Base-by-base conservation (phyloP, 371 early-diverging fungal genomes). In the Nematocida sp. region DNA sequence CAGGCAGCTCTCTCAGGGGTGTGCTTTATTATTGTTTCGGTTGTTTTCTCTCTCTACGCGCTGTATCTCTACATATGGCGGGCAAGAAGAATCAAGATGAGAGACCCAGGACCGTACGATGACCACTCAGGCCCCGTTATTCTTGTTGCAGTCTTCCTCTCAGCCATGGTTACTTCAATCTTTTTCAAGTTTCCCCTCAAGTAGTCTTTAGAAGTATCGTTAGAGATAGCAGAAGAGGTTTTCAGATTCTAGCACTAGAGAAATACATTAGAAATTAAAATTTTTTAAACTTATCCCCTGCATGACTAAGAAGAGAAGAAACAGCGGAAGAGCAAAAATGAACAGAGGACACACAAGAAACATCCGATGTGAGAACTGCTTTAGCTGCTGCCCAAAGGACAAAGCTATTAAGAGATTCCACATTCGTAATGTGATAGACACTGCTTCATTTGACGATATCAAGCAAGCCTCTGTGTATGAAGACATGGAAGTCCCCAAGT, bases 361-460 rank as follows among this genome's bases (percentile, higher is more conserved):
- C 78, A 89, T 94, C 81, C 91, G 95, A 82, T 96, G 97, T 88
- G 89, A 90, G 83, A 94, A 96, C 91, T 96, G 97, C 87, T 88
- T 88, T 76, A 89, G 93, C 85, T 89, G 91, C 82, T 90, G 91
- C 77, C 93, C 97, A 79, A 96, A 96, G 89, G 97, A 96, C 87
- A 96, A 96, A 90, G 92, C 95, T 83, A 91, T 96, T 86, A 94
- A 94, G 89, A 89, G 95, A 79, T 92, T 93, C 87, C 87, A 89
- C 81, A 89, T 95, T 85, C 88, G 92, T 81, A 92, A 91, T 87
- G 91, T 96, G 90, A 91, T 96, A 75, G 97, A 96, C 86, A 86
- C 88, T 80, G 96, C 96, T 70, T 94, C 95, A 77, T 86, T 91
- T 83, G 89, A 94, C 84, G 97, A 96, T 86, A 87, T 96, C 81